A percentile compares a stretch with the other conserved stretches of the same genome.
phyloP scores from a whole-genome alignment of 768 basidiomycete species.

The Pholiota microspora region DNA sequence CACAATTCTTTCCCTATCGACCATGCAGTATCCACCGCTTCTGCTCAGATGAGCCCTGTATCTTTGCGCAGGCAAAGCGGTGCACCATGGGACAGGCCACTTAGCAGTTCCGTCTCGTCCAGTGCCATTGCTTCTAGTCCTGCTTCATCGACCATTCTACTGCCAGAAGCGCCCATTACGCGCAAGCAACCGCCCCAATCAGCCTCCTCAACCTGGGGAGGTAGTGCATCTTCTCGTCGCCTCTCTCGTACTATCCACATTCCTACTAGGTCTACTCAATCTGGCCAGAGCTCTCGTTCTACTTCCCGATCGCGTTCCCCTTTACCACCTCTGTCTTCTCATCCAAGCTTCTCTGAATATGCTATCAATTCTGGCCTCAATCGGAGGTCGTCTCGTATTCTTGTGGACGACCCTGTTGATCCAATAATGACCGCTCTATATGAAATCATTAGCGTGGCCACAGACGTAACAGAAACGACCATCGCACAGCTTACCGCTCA shows the following conservation, averaged over 20 bases:
- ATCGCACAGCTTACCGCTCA: conserved; percentile 81
- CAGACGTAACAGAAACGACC: conserved; percentile 90
- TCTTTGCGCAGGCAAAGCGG: conserved; percentile 65
- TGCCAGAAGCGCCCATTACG: conserved; percentile 64
- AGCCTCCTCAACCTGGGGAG: conserved; percentile 52
- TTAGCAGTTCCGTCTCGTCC: conserved; percentile 54
- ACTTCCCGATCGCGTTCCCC: conserved; percentile 95
- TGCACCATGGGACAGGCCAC: conserved; percentile 64
- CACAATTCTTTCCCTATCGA: conserved; percentile 50
- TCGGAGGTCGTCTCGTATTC: conserved; percentile 78
- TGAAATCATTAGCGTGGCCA: conserved; percentile 89
- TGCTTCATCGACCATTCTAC: conserved; percentile 53
- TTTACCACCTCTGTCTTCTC: conserved; percentile 67
- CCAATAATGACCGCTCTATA: conserved; percentile 90
- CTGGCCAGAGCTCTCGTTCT: conserved; percentile 86
- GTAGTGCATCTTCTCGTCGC: conserved; percentile 67
- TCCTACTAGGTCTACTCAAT: conserved; percentile 59
- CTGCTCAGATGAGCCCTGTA: conserved; percentile 64
- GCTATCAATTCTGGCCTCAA: conserved; percentile 42
- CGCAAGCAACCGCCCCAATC: conserved; percentile 52
- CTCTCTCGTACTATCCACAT: conserved; percentile 85
- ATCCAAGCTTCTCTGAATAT: conserved; percentile 65
- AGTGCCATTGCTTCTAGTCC: conserved; percentile 59
- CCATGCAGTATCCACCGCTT: conserved; percentile 57
- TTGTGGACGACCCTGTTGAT: conserved; percentile 83